These are phyloP conservation scores for Punica granatum DNA, from an alignment of 345 rosid genomes.

Conservation along the genomic window DNA sequence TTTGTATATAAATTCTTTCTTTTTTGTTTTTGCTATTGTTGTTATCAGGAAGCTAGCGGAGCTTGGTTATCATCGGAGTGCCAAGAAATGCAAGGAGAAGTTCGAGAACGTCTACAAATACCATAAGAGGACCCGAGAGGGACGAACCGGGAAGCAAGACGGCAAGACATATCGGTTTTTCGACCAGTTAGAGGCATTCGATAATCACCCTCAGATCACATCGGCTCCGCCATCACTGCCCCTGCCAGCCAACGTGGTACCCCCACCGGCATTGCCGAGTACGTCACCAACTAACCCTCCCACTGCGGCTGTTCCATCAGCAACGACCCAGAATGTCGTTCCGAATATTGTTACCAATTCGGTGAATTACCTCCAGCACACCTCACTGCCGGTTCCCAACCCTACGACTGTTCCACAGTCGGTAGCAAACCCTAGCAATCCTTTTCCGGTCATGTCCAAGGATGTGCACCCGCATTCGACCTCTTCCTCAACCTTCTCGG, in stretches of 20 bases:
- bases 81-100: slow-evolving; percentile 93
- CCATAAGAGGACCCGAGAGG: slow-evolving; percentile 75
- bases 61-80: slow-evolving; percentile 58
- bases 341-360: slow-evolving; percentile 2
- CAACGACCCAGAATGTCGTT: background rate
- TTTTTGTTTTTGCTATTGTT: slow-evolving; percentile 4
- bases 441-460: background rate
- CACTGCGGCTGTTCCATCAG: background rate
- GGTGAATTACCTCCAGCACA: slow-evolving; percentile 31
- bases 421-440: slow-evolving; percentile 4
- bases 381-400: slow-evolving; percentile 22
- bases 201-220: slow-evolving; percentile 13
- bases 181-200: slow-evolving; percentile 68
- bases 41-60: slow-evolving; percentile 67
- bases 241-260: background rate
- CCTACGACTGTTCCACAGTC: slow-evolving; percentile 3
- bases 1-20: background rate
- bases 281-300: background rate
- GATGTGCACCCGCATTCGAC: slow-evolving; percentile 1
- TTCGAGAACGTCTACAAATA: slow-evolving; percentile 80
- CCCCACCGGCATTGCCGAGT: slow-evolving; percentile 4
- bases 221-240: background rate
- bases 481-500: slow-evolving; percentile 10
- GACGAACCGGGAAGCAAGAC: slow-evolving; percentile 48
- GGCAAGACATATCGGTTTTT: slow-evolving; percentile 71